Evolutionary conservation across 2,329 filamentous ascomycete species (phyloP), one percentile per base, ranked within the genome.

Genomic region (Talaromyces atroroseus): DNA sequence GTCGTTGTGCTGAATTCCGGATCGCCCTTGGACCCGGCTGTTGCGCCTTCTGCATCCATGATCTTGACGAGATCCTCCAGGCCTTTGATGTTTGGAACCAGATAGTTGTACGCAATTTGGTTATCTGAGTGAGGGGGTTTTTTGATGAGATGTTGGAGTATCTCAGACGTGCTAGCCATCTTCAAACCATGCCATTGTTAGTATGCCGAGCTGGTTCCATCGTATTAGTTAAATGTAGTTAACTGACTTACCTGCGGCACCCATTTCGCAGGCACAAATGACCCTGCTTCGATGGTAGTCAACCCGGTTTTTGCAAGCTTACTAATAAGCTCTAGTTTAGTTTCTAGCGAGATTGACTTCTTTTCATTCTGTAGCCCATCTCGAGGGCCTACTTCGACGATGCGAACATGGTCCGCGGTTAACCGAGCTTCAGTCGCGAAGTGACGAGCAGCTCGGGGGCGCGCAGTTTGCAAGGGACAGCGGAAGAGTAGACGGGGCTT

Each of bases 101-200:
- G 80, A 73, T 83, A 87, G 70, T 86, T 85, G 68, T 86, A 87
- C 49, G 80, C 81, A 52, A 86, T 80, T 2, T 78, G 74, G 51
- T 76, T 67, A 14, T 76, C 65, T 3, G 81, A 77, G 52, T 71
- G 64, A 2, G 82, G 82, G 6, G 81, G 77, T 6, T 71, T 70
- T 51, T 73, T 67, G 53, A 84, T 71, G 32, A 85, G 69, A 48
- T 79, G 73, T 54, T 82, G 74, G 32, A 85, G 78, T 21, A 86
- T 83, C 57, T 84, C 77, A 46, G 82, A 77, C 8, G 83, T 85
- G 58, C 82, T 84, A 14, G 82, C 83, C 83, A 87, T 87, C 82
- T 85, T 58, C 24, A 32, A 55, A 48, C 23, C 51, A 40, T 11
- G 12, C 14, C 10, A 23, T 42, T 2, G 38, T 49, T 51, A 49